Base-by-base conservation (phyloP, 1,284 basidiomycete genomes). In the Abortiporus biennis region DNA sequence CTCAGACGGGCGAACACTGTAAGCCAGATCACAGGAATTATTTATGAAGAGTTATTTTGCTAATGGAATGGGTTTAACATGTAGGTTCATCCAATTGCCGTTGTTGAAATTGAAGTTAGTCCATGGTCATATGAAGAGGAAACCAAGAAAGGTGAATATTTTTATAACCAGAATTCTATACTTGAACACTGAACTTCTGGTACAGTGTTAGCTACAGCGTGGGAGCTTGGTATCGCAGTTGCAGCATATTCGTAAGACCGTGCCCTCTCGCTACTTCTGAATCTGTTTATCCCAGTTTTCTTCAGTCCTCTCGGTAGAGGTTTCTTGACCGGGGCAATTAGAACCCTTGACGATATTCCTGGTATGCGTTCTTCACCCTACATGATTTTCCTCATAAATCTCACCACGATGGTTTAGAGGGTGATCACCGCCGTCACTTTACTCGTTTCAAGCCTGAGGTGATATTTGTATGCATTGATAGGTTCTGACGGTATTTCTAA, bases 51-150 rank as follows among this genome's bases (percentile, higher is more conserved):
- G 23, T 21, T 9, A 21, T 8, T 21, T 15, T 8, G 12, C 6
- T 38, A 38, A n/a, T n/a, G 19, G 9, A 34, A 15, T 6, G 19
- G 27, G 9, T 29, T 20, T 35, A 21, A 38, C 3, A 17, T 12
- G 1, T 30, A 72, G 70, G 61, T 74, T 22, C 54, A 64, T 40
- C 71, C 68, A 1, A 64, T 78, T 35, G 58, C 68, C 2, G 59
- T 64, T 3, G 69, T 72, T 25, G 76, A 78, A 55, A 73, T 76
- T 42, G 75, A 78, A 55, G 60, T 76, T 32, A 75, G 72, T 30
- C 64, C 72, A 11, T 76, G 71, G 65, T 58, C 64, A 1, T 70
- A 68, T 43, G 71, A 72, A 40, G 60, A 71, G 23, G 72, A 74
- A 48, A 66, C 63, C 1, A 63, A 61, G 52, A 65, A 66, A 50